These are phyloP conservation scores for Xylaria hypoxylon DNA, from an alignment of 2,329 filamentous ascomycete species.

Conservation along the genomic window DNA sequence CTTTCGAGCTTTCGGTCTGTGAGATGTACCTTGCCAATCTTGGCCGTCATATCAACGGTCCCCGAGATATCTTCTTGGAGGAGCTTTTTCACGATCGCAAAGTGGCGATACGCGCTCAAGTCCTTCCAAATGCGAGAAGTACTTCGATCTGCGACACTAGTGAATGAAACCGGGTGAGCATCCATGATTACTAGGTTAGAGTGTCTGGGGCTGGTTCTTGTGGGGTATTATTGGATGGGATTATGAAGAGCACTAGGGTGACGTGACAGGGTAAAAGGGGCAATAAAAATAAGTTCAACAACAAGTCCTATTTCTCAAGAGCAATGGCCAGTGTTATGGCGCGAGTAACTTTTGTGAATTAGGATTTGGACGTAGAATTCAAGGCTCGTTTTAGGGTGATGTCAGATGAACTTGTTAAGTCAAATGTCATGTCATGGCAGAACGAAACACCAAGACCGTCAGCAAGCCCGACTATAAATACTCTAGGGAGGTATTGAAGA, in stretches of 20 bases:
- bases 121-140: constrained; percentile 64
- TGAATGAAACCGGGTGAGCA: constrained; percentile 63
- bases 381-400: background rate
- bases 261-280: too few relatives aligned
- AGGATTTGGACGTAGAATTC: background rate
- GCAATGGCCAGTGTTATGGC: background rate
- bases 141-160: constrained; percentile 57
- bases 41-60: constrained; percentile 50
- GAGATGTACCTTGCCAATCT: constrained; percentile 54
- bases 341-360: constrained; percentile 8
- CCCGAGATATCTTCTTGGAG: constrained; percentile 49
- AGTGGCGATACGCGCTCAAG: constrained; percentile 57
- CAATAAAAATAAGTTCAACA: constrained; percentile 3
- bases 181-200: constrained; percentile 55
- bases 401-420: constrained; percentile 16
- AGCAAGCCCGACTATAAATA: constrained; percentile 15
- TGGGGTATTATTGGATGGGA: background rate
- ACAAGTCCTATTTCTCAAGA: constrained; percentile 5
- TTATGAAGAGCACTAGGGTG: background rate
- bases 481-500: background rate
- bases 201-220: constrained; percentile 5
- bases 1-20: constrained; percentile 44
- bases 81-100: constrained; percentile 51
- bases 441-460: background rate
- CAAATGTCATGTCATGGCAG: background rate